These are phyloP conservation scores for Parmales sp. DNA, from an alignment of 108 stramenopile species.

Conservation along the genomic window DNA sequence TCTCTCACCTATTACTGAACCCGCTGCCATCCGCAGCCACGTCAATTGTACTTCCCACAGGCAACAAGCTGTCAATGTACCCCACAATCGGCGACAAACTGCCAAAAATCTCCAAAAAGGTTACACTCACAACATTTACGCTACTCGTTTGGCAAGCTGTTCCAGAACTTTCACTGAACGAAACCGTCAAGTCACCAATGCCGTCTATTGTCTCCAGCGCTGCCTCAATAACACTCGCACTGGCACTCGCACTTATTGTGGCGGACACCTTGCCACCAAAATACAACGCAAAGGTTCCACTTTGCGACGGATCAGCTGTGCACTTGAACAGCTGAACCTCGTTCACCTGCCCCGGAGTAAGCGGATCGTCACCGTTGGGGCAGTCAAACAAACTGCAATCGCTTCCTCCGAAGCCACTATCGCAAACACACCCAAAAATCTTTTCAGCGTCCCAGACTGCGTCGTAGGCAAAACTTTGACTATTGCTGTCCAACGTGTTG, in stretches of 20 bases:
- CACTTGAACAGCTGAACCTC: slow-evolving; percentile 38
- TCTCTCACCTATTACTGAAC: not conserved
- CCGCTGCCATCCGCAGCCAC: not conserved
- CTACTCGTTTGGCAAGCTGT: not conserved
- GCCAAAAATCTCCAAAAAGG: not conserved
- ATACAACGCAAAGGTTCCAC: slow-evolving; percentile 14
- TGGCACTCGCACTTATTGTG: slow-evolving; percentile 23
- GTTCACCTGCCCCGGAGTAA: slow-evolving; percentile 44
- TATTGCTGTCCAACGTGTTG: slow-evolving; percentile 17
- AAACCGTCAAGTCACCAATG: slow-evolving; percentile 4
- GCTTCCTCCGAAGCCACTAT: slow-evolving; percentile 46
- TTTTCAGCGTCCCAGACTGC: slow-evolving; percentile 55
- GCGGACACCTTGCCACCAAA: slow-evolving; percentile 16
- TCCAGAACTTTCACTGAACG: not conserved
- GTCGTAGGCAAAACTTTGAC: slow-evolving; percentile 29
- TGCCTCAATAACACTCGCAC: not conserved
- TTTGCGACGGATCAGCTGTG: slow-evolving; percentile 13
- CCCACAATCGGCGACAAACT: not conserved
- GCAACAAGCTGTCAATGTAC: not conserved
- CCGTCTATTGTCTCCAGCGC: slow-evolving; percentile 2
- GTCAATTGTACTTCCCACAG: not conserved
- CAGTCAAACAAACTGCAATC: slow-evolving; percentile 51
- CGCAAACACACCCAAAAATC: slow-evolving; percentile 61
- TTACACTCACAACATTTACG: not conserved
- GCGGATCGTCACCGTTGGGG: slow-evolving; percentile 57